These are phyloP conservation scores for Trichosporon sp. DNA, from an alignment of 1,284 basidiomycete species.

Conservation along the genomic window DNA sequence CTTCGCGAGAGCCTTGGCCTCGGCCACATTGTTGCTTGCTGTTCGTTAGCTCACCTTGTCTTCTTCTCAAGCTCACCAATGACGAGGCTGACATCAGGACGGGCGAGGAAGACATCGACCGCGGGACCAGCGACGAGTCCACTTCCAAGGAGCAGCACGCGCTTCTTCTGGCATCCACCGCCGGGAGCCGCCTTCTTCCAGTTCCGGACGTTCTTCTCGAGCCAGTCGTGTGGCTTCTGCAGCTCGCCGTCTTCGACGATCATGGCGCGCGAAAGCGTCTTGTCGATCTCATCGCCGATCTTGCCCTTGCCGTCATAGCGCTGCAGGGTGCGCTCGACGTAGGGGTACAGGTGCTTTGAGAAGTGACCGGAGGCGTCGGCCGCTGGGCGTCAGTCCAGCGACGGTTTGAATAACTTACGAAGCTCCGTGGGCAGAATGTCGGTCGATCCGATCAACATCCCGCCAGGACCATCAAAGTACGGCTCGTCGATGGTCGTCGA, in stretches of 20 bases:
- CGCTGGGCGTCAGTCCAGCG: slow-evolving; percentile 31
- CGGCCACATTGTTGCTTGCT: slow-evolving; percentile 73
- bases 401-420: slow-evolving; percentile 56
- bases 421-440: slow-evolving; percentile 85
- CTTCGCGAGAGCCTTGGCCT: slow-evolving; percentile 64
- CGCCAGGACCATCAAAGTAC: slow-evolving; percentile 63
- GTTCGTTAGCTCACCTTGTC: slow-evolving; percentile 22
- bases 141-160: slow-evolving; percentile 78
- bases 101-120: slow-evolving; percentile 69
- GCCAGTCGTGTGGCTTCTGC: slow-evolving; percentile 63
- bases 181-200: slow-evolving; percentile 45
- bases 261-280: slow-evolving; percentile 68
- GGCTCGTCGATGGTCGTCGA: slow-evolving; percentile 75
- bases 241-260: slow-evolving; percentile 69
- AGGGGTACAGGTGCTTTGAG: slow-evolving; percentile 67
- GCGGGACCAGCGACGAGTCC: slow-evolving; percentile 90
- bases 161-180: slow-evolving; percentile 61
- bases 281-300: slow-evolving; percentile 44
- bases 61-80: slow-evolving; percentile 63
- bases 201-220: slow-evolving; percentile 62
- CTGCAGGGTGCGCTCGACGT: slow-evolving; percentile 63
- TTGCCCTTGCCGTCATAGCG: slow-evolving; percentile 31
- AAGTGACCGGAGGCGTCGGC: slow-evolving; percentile 77
- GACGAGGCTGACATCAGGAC: slow-evolving; percentile 66
- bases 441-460: slow-evolving; percentile 76